Evolutionary conservation across 805 yeast genomes (phyloP).

Genomic region (Ogataea dorogensis): DNA sequence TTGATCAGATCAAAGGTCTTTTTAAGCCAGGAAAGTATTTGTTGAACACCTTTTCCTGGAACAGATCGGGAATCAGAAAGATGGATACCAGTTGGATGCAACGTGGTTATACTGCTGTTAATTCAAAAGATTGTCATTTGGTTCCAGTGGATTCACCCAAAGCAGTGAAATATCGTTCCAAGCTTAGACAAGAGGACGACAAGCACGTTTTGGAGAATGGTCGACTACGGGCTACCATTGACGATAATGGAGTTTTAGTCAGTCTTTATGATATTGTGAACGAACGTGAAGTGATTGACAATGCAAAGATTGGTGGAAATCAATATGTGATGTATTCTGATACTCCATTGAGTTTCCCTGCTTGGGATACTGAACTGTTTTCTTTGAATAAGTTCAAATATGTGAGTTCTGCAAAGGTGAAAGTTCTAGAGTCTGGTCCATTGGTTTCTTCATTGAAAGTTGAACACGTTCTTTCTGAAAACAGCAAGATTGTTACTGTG

Average conservation of each 20-base stretch:
- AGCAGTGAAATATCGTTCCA: slow-evolving; percentile 47
- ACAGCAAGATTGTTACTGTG: slow-evolving; percentile 59
- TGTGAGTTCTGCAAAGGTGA: slow-evolving; percentile 40
- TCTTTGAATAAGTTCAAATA: slow-evolving; percentile 71
- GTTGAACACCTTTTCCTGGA: slow-evolving; percentile 68
- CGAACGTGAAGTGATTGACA: slow-evolving; percentile 66
- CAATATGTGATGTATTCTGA: slow-evolving; percentile 84
- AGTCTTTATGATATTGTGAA: slow-evolving; percentile 60
- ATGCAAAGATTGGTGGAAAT: slow-evolving; percentile 65
- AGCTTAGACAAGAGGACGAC: slow-evolving; percentile 41
- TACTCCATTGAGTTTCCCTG: slow-evolving; percentile 87
- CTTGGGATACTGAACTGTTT: slow-evolving; percentile 96
- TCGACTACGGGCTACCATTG: slow-evolving; percentile 54
- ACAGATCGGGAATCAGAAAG: slow-evolving; percentile 45
- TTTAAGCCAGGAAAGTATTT: slow-evolving; percentile 12
- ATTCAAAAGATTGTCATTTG: slow-evolving; percentile 1
- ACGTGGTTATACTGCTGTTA: slow-evolving; percentile 5
- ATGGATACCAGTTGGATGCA: slow-evolving; percentile 20
- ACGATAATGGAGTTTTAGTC: slow-evolving; percentile 52
- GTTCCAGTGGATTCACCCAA: slow-evolving; percentile 4
- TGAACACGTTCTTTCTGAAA: slow-evolving; percentile 54
- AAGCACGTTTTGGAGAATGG: slow-evolving; percentile 57
- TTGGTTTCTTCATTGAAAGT: slow-evolving; percentile 63
- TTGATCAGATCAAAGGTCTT: slow-evolving; percentile 40
- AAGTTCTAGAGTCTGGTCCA: slow-evolving; percentile 49